These are phyloP conservation scores for Gyromitra esculenta DNA, from an alignment of 2,329 filamentous ascomycete genomes.

Conservation along the genomic window DNA sequence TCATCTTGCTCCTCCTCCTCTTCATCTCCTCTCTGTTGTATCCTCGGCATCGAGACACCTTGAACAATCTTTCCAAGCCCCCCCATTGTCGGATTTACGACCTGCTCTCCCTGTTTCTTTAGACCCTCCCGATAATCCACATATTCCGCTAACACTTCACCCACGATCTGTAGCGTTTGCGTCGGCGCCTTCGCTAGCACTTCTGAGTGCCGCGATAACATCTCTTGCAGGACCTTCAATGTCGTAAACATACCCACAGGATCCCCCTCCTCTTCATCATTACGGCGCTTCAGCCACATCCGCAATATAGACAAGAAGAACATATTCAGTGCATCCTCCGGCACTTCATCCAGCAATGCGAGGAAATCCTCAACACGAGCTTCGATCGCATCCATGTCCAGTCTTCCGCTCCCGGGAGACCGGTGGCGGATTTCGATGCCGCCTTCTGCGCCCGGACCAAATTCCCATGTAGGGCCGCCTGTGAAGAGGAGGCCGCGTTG, in stretches of 20 bases:
- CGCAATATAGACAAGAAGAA: conserved; percentile 71
- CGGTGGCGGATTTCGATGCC: conserved; percentile 65
- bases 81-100: conserved; percentile 66
- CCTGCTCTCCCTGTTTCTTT: conserved; percentile 62
- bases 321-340: conserved; percentile 67
- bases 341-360: conserved; percentile 65
- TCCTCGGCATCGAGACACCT: conserved; percentile 58
- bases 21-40: conserved; percentile 64
- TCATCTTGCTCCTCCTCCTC: conserved; percentile 64
- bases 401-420: conserved; percentile 34
- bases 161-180: conserved; percentile 72
- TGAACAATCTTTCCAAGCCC: conserved; percentile 61
- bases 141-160: conserved; percentile 68
- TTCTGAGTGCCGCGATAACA: conserved; percentile 72
- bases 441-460: conserved; percentile 60
- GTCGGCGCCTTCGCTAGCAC: conserved; percentile 72
- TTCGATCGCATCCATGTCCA: conserved; percentile 61
- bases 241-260: conserved; percentile 64
- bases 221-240: conserved; percentile 71
- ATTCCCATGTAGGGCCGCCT: conserved; percentile 53
- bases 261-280: conserved; percentile 55
- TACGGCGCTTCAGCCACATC: conserved; percentile 66
- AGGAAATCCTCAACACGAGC: conserved; percentile 65
- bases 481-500: conserved; percentile 51
- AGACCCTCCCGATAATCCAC: conserved; percentile 61